A percentile compares a stretch with the other conserved stretches of the same genome.
Conservation (phyloP, 2,329 filamentous ascomycete genomes). For the Fusarium sp. region DNA sequence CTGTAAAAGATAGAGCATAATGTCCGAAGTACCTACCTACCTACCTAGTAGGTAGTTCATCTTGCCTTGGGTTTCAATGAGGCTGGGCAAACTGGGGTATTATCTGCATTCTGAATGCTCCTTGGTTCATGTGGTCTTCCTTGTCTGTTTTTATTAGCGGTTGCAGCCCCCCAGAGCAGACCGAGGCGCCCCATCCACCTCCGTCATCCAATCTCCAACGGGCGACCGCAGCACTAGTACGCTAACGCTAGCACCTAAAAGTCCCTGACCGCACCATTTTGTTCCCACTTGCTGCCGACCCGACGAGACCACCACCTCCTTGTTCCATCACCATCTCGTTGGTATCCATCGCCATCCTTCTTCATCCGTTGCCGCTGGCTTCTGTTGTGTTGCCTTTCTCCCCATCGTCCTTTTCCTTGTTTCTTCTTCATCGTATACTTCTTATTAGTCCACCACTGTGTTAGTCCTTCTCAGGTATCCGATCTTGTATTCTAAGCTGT, state of each 20-base stretch:
- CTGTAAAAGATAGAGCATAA: neutral
- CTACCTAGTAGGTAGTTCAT: neutral
- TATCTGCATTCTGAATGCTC: slow-evolving; percentile 3
- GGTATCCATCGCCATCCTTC: neutral
- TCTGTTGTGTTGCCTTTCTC: slow-evolving; percentile 4
- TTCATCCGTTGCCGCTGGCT: slow-evolving; percentile 14
- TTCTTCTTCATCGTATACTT: slow-evolving; percentile 26
- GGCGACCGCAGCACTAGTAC: slow-evolving; percentile 10
- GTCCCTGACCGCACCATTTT: slow-evolving; percentile 44
- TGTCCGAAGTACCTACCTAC: neutral
- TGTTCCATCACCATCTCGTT: slow-evolving; percentile 36
- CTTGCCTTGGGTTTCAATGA: slow-evolving; percentile 16
- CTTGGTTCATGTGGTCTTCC: slow-evolving; percentile 24
- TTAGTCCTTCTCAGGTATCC: slow-evolving; percentile 7
- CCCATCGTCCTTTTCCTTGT: slow-evolving; percentile 12
- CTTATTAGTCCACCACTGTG: slow-evolving; percentile 11
- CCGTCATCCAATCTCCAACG: slow-evolving; percentile 42
- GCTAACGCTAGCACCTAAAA: slow-evolving; percentile 31
- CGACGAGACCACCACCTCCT: slow-evolving; percentile 35
- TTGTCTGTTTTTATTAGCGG: slow-evolving; percentile 19
- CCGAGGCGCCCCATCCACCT: slow-evolving; percentile 28
- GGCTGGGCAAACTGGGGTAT: slow-evolving; percentile 32
- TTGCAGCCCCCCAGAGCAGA: slow-evolving; percentile 1
- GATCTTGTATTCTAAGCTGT: slow-evolving; percentile 34
- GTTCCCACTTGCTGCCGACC: slow-evolving; percentile 29